Evolutionary conservation across 805 yeast genomes (phyloP), one percentile per base, ranked within the genome.

Genomic region (Saccharomycopsis sp.): DNA sequence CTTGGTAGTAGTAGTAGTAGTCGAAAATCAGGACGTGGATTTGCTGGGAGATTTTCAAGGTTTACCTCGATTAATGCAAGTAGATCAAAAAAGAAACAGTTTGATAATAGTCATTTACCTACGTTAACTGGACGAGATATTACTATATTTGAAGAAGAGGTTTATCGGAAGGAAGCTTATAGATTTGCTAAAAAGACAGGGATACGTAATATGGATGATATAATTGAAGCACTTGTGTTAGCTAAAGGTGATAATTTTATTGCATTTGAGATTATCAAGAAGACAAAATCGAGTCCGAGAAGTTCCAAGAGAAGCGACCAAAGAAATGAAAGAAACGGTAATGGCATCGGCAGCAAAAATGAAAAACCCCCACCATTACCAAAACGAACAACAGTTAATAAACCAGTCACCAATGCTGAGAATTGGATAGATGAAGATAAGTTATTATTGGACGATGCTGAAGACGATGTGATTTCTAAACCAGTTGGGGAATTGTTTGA

Each of bases 171-270:
- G 38, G 74, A 70, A 48, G 73, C 77, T 13, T 65, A 69, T 40
- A 62, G 64, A 43, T 60, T 78, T 51, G 60, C 64, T 43, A 70
- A 68, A 53, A 68, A 71, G 17, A 69, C 71, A 61, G 94, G 90
- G 0, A 81, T 65, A 53, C 61, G 59, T 17, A 74, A 81, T 58
- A 66, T 68, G 34, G 83, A 80, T 52, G 63, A 72, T 26, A 71
- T 74, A 47, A 65, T 77, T 43, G 93, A 85, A 55, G 85, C 88
- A 22, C 66, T 85, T 50, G 64, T 67, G 7, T 60, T 75, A 29
- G 64, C 81, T 14, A 65, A 66, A 40, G 94, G 94, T 13, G 75
- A 77, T 56, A 56, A 81, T 8, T 71, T 71, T 32, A 53, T 60
- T 16, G 90, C 95, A 1, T 59, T 77, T 27, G 80, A 75, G 33